Evolutionary conservation across 2,329 filamentous ascomycete genomes (phyloP).

Genomic region (Dactylonectria macrodidyma): DNA sequence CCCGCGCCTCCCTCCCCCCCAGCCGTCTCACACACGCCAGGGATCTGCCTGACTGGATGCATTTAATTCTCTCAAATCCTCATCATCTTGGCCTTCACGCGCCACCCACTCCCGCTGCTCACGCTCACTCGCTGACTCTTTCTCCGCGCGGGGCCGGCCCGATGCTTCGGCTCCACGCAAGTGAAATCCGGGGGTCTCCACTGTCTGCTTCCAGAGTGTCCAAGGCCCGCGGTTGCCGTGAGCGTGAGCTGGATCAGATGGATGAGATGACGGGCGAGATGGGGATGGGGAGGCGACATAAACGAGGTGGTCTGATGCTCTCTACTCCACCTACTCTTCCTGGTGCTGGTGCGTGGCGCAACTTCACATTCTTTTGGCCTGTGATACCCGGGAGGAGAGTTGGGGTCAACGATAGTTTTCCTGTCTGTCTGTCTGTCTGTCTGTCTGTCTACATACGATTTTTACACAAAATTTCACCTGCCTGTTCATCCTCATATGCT

Average conservation of each 20-base stretch:
- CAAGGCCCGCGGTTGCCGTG: no score
- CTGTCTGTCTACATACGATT: not conserved
- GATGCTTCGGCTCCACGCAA: slow-evolving; percentile 40
- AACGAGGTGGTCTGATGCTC: slow-evolving; percentile 2
- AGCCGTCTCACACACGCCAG: not conserved
- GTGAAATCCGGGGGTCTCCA: slow-evolving; percentile 38
- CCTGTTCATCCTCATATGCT: not conserved
- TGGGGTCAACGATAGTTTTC: not conserved
- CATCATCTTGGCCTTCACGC: not conserved
- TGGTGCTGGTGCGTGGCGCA: not conserved
- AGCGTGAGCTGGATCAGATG: not conserved
- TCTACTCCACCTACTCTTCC: not conserved
- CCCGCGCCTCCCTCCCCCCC: not conserved
- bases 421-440: not conserved
- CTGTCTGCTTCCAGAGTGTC: not conserved
- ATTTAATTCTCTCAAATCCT: not conserved
- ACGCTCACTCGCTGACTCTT: slow-evolving; percentile 24
- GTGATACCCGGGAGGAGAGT: slow-evolving; percentile 1
- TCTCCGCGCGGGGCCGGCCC: slow-evolving; percentile 23
- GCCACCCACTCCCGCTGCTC: no score
- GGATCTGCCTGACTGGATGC: not conserved
- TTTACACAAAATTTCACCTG: not conserved
- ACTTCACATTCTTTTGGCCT: not conserved
- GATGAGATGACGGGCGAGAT: not conserved
- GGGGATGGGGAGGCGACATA: not conserved